Percentiles rank a stretch among this genome's conserved stretches.
These are phyloP conservation scores for Curvularia spicifera DNA, from an alignment of 2,329 filamentous ascomycete species.

Conservation along the genomic window DNA sequence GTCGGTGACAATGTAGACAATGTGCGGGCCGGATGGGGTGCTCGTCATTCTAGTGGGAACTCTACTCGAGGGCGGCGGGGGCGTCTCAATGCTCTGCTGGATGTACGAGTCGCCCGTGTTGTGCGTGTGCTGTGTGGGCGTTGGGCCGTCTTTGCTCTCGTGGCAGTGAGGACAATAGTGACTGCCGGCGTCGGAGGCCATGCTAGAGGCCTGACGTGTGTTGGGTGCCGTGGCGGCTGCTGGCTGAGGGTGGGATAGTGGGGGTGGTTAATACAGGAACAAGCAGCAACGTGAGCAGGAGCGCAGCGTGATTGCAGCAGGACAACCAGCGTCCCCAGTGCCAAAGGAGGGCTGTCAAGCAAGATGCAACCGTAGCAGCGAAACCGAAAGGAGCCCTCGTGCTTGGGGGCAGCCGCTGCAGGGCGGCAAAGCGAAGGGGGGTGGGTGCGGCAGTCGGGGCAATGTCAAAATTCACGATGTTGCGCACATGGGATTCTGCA, in stretches of 20 bases:
- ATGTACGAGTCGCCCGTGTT: slow-evolving; percentile 12
- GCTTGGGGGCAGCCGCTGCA: neutral
- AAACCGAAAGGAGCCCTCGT: neutral
- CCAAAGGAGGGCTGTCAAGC: neutral
- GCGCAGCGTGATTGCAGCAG: neutral
- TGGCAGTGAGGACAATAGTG: slow-evolving; percentile 1
- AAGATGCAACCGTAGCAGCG: neutral
- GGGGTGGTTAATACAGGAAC: neutral
- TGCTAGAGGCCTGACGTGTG: slow-evolving; percentile 3
- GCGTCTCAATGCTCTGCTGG: slow-evolving; percentile 15
- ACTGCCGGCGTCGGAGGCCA: neutral
- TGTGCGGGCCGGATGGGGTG: slow-evolving; percentile 8
- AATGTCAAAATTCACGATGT: slow-evolving; percentile 12
- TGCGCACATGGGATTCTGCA: slow-evolving; percentile 17
- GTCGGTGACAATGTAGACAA: slow-evolving; percentile 34
- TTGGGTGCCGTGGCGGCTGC: slow-evolving; percentile 6
- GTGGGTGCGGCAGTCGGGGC: slow-evolving; percentile 1
- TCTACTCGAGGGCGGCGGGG: slow-evolving; percentile 9
- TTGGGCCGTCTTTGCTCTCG: slow-evolving; percentile 13
- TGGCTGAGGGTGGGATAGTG: neutral
- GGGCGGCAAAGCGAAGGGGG: neutral
- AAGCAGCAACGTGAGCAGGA: neutral
- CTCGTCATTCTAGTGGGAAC: slow-evolving; percentile 1
- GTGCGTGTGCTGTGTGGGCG: slow-evolving; percentile 17
- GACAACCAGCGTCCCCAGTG: too few species aligned